These are phyloP conservation scores for Saccharomycopsis fibuligera DNA, from an alignment of 805 yeast genomes.

Conservation along the genomic window DNA sequence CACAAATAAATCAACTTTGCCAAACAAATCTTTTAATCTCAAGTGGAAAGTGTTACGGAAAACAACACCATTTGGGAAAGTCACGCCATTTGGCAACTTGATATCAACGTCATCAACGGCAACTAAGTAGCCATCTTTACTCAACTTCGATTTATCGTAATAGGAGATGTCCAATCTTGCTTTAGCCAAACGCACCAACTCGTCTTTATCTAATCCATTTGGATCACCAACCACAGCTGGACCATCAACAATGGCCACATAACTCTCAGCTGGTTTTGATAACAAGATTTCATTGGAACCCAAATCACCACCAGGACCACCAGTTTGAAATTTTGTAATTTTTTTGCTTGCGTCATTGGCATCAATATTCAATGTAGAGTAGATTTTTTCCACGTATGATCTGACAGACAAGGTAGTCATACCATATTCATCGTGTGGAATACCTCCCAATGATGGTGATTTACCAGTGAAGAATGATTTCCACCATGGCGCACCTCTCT, in stretches of 20 bases:
- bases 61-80: conserved; percentile 74
- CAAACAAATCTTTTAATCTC: conserved; percentile 55
- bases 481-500: conserved; percentile 97
- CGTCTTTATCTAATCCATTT: conserved; percentile 75
- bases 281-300: conserved; percentile 93
- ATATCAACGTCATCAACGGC: conserved; percentile 80
- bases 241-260: conserved; percentile 90
- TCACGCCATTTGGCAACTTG: conserved; percentile 65
- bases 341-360: conserved; percentile 46
- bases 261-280: conserved; percentile 67
- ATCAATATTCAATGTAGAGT: conserved; percentile 63
- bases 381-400: conserved; percentile 82
- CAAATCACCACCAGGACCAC: conserved; percentile 98
- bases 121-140: conserved; percentile 72
- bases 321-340: conserved; percentile 85
- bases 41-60: conserved; percentile 91
- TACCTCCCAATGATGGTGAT: conserved; percentile 87
- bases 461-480: conserved; percentile 97
- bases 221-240: conserved; percentile 94
- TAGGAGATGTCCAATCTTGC: conserved; percentile 67
- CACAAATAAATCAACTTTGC: conserved; percentile 75
- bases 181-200: conserved; percentile 71
- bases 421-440: conserved; percentile 97
- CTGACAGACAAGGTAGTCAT: conserved; percentile 95
- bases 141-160: conserved; percentile 61